These are phyloP conservation scores for Coniosporium tulheliwenetii DNA, from an alignment of 2,329 filamentous ascomycete genomes.

Conservation along the genomic window DNA sequence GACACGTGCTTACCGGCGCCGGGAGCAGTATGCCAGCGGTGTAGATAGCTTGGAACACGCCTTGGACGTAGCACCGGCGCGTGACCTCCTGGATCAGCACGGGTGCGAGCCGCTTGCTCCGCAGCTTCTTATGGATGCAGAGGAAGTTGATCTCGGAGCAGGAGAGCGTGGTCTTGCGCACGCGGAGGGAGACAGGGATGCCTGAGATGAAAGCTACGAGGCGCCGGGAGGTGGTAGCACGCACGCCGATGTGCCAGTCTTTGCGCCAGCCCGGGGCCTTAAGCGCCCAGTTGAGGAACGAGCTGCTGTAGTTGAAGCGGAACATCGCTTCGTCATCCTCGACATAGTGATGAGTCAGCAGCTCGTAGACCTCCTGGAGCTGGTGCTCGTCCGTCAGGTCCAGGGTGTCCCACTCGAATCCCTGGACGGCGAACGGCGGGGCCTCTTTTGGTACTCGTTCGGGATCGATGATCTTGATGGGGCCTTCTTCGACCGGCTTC, in stretches of 20 bases:
- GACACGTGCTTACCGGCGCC: slow-evolving; percentile 79
- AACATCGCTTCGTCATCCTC: slow-evolving; percentile 97
- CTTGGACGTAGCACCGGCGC: slow-evolving; percentile 70
- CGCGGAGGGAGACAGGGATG: slow-evolving; percentile 68
- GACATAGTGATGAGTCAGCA: slow-evolving; percentile 88
- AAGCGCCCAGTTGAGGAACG: slow-evolving; percentile 86
- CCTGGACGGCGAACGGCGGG: slow-evolving; percentile 50
- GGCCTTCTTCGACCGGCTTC: slow-evolving; percentile 51
- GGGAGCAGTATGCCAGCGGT: slow-evolving; percentile 85
- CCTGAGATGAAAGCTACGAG: slow-evolving; percentile 94
- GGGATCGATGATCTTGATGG: slow-evolving; percentile 64
- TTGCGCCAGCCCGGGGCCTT: slow-evolving; percentile 89
- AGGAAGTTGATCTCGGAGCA: slow-evolving; percentile 96
- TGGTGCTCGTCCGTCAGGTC: slow-evolving; percentile 62
- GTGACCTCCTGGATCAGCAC: slow-evolving; percentile 98
- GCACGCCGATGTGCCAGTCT: slow-evolving; percentile 90
- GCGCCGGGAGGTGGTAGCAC: slow-evolving; percentile 66
- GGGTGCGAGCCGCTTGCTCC: slow-evolving; percentile 79
- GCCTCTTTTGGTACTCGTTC: slow-evolving; percentile 69
- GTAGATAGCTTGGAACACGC: slow-evolving; percentile 90
- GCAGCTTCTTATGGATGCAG: slow-evolving; percentile 94
- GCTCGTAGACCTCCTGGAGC: slow-evolving; percentile 79
- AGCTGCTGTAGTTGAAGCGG: slow-evolving; percentile 85
- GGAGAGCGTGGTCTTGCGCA: slow-evolving; percentile 59
- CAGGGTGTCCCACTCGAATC: slow-evolving; percentile 90